These are phyloP conservation scores for Phtheirospermum japonicum DNA, from an alignment of 257 asterid species.

Conservation along the genomic window DNA sequence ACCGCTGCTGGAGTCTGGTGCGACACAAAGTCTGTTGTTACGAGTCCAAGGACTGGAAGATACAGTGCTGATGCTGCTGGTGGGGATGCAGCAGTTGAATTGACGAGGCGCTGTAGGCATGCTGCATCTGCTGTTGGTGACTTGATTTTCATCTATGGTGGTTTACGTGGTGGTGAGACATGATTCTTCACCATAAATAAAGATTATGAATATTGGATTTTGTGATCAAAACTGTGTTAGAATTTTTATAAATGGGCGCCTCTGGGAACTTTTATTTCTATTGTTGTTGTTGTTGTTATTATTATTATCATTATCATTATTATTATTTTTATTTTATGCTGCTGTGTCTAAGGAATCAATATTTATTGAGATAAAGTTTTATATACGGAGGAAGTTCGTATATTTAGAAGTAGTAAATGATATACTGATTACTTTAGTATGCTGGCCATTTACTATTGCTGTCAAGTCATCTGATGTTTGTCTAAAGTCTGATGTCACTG, in stretches of 20 bases:
- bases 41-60: conserved; percentile 94
- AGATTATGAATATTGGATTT: conserved; percentile 13
- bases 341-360: neutral
- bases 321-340: neutral
- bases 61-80: conserved; percentile 99
- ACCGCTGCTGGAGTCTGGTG: conserved; percentile 99
- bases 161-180: conserved; percentile 97
- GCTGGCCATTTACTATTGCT: conserved; percentile 5
- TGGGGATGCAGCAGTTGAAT: conserved; percentile 97
- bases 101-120: conserved; percentile 96
- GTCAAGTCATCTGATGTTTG: conserved; percentile 5
- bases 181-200: conserved; percentile 15
- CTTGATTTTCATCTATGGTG: conserved; percentile 91
- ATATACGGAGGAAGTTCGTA: conserved; percentile 6
- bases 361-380: neutral
- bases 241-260: neutral
- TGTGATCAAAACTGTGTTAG: conserved; percentile 13
- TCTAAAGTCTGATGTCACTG: conserved; percentile 13
- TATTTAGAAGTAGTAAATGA: neutral
- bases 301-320: neutral
- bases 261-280: neutral
- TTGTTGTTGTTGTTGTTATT: neutral
- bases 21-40: conserved; percentile 91
- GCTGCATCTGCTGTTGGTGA: conserved; percentile 99
- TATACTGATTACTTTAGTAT: neutral